phyloP scores from a whole-genome alignment of 2,329 filamentous ascomycete species.

The Aspergillus pseudonomiae region DNA sequence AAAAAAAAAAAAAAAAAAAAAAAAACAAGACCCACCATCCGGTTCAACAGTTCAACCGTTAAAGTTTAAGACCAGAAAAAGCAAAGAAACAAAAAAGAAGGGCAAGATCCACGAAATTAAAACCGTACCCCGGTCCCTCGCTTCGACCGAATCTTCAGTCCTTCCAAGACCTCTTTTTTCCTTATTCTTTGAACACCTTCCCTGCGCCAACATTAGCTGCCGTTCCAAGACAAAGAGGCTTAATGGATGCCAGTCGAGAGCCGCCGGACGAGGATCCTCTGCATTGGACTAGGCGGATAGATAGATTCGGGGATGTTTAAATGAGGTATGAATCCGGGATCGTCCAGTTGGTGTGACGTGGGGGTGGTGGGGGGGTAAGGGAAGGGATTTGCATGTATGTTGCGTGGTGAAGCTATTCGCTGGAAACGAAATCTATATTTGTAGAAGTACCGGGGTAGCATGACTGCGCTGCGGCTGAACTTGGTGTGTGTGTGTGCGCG shows the following conservation, averaged over 20 bases:
- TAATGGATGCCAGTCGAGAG: background rate
- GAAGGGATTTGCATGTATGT: background rate
- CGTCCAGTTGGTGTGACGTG: background rate
- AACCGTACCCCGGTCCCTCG: background rate
- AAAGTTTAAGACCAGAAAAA: background rate
- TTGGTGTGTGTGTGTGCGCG: too few relatives aligned
- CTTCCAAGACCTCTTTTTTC: background rate
- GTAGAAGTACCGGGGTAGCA: background rate
- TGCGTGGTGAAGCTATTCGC: too few relatives aligned
- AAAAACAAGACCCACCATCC: background rate
- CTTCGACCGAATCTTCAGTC: background rate
- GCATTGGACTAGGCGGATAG: background rate
- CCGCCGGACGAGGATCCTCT: background rate
- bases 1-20: background rate
- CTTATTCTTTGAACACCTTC: background rate
- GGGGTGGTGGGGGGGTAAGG: too few relatives aligned
- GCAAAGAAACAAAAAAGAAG: background rate
- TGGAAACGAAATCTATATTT: background rate
- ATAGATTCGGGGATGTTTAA: background rate
- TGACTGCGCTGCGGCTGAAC: background rate
- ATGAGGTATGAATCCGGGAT: background rate
- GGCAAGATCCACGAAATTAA: background rate
- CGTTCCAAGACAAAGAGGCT: background rate
- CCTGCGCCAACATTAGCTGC: background rate
- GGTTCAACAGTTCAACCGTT: background rate